Percentiles rank a stretch among this genome's conserved stretches.
Evolutionary conservation across 441 rosid species (phyloP).

Genomic region (Populus trichocarpa): DNA sequence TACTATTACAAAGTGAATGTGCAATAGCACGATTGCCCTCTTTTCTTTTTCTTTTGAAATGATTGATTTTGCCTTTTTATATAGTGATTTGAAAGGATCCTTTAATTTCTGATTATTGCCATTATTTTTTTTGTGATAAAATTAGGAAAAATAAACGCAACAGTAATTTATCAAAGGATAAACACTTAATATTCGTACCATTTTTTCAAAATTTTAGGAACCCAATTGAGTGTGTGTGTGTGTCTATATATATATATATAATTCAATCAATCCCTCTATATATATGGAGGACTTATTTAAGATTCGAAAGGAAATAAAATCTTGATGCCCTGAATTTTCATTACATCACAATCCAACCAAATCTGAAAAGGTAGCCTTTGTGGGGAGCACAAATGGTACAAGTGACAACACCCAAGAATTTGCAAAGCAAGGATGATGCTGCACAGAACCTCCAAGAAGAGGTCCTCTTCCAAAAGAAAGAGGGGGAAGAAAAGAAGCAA

Average conservation of each 20-base stretch:
- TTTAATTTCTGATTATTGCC: not conserved
- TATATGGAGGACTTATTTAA: not conserved
- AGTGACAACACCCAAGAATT: slow-evolving; percentile 13
- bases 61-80: not conserved
- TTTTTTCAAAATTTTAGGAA: too few species aligned
- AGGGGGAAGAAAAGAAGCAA: not conserved
- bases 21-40: too few species aligned
- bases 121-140: not conserved
- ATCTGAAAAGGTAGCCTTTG: slow-evolving; percentile 24
- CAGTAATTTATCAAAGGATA: too few species aligned
- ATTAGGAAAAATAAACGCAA: too few species aligned
- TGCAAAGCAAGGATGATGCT: not conserved
- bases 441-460: not conserved
- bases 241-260: not conserved
- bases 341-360: slow-evolving; percentile 20
- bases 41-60: too few species aligned
- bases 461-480: not conserved
- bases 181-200: not conserved
- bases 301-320: not conserved
- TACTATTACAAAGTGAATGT: too few species aligned
- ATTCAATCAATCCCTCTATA: not conserved
- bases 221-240: not conserved
- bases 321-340: not conserved
- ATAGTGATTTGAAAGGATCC: not conserved
- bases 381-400: slow-evolving; percentile 36